phyloP scores from a whole-genome alignment of 805 yeast species.

The Monosporozyma aerobia region DNA sequence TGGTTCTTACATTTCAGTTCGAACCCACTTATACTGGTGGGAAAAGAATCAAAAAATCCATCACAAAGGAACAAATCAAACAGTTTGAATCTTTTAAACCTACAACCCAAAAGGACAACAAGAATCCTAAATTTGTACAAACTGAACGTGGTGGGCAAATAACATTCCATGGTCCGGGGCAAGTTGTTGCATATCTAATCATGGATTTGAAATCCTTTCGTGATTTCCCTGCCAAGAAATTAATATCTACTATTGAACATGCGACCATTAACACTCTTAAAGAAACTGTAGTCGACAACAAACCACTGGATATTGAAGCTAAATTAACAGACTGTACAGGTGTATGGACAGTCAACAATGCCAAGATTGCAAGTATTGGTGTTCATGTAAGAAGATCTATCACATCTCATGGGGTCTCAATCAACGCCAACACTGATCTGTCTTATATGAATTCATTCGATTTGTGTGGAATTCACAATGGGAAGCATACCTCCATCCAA shows the following conservation, averaged over 20 bases:
- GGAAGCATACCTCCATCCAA: constrained; percentile 45
- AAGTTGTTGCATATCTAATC: constrained; percentile 75
- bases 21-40: constrained; percentile 88
- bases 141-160: constrained; percentile 90
- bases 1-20: constrained; percentile 75
- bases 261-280: constrained; percentile 43
- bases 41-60: constrained; percentile 56
- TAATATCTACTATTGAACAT: constrained; percentile 53
- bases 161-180: constrained; percentile 96
- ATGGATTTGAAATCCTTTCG: constrained; percentile 56
- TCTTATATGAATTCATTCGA: constrained; percentile 59
- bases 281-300: constrained; percentile 4
- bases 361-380: constrained; percentile 79
- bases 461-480: constrained; percentile 77
- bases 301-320: constrained; percentile 15
- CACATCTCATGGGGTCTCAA: constrained; percentile 83
- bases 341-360: constrained; percentile 59
- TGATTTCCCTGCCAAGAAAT: constrained; percentile 52
- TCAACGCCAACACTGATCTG: constrained; percentile 69
- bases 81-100: constrained; percentile 18
- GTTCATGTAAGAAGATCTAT: constrained; percentile 75
- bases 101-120: constrained; percentile 12
- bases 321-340: constrained; percentile 68
- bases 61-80: constrained; percentile 28
- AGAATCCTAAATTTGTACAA: constrained; percentile 60